phyloP scores from a whole-genome alignment of 495 filamentous ascomycete genomes.

The Talaromyces wortmannii region DNA sequence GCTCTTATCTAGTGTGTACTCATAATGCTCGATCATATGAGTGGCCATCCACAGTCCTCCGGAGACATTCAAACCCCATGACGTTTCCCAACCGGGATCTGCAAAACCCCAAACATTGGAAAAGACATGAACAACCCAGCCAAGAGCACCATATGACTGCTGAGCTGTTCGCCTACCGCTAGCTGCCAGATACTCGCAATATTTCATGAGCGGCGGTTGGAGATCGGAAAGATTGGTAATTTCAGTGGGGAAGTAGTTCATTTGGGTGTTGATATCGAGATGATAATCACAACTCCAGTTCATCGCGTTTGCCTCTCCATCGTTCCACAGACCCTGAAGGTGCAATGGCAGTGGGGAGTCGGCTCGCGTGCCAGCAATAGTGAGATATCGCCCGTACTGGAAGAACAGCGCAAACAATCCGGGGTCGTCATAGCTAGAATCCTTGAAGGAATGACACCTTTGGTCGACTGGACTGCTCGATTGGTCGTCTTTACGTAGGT shows the following conservation, averaged over 20 bases:
- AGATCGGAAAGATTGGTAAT: conserved; percentile 22
- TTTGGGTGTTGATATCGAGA: conserved; percentile 46
- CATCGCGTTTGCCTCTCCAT: conserved; percentile 21
- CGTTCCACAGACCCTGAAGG: conserved; percentile 47
- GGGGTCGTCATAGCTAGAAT: conserved; percentile 3
- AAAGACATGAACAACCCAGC: conserved; percentile 30
- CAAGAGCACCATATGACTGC: conserved; percentile 26
- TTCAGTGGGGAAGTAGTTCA: conserved; percentile 47
- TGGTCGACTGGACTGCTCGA: neutral
- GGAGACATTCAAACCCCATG: conserved; percentile 33
- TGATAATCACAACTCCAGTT: conserved; percentile 43
- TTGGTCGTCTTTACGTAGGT: conserved; percentile 4
- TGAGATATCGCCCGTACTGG: conserved; percentile 31
- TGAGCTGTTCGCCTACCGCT: conserved; percentile 19
- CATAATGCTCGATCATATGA: conserved; percentile 31
- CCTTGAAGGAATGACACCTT: neutral
- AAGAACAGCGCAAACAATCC: conserved; percentile 18
- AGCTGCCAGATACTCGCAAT: conserved; percentile 29
- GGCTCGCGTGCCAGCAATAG: conserved; percentile 25
- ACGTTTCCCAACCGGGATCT: conserved; percentile 26
- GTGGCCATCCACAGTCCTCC: conserved; percentile 29
- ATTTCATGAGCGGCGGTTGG: conserved; percentile 18
- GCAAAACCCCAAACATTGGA: conserved; percentile 35
- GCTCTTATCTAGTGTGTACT: conserved; percentile 17
- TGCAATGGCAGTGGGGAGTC: conserved; percentile 32